Percentiles rank a stretch among this genome's conserved stretches.
These are phyloP conservation scores for Punica granatum DNA, from an alignment of 345 rosid species.

Conservation along the genomic window DNA sequence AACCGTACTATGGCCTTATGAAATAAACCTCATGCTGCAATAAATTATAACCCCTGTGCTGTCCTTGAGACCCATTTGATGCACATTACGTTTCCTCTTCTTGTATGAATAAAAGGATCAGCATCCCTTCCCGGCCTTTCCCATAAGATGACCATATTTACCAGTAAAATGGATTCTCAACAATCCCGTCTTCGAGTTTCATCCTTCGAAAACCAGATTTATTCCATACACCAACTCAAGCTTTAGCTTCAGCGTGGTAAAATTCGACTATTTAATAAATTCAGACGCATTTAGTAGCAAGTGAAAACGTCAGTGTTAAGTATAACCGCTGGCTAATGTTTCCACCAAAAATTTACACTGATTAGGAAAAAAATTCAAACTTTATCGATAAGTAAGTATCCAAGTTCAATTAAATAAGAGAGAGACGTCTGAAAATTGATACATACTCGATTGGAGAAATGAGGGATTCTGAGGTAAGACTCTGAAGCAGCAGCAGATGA, in stretches of 20 bases:
- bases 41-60: not conserved
- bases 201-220: too few relatives aligned
- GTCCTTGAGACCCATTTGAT: too few relatives aligned
- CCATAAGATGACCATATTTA: too few relatives aligned
- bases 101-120: too few relatives aligned
- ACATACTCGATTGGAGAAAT: constrained; percentile 61
- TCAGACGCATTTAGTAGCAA: too few relatives aligned
- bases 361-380: not conserved
- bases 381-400: not conserved
- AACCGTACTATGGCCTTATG: not conserved
- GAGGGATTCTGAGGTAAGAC: constrained; percentile 41
- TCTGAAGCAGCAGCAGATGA: constrained; percentile 10
- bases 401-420: not conserved
- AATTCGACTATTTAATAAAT: too few relatives aligned
- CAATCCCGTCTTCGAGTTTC: too few relatives aligned
- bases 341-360: not conserved
- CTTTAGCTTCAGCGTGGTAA: too few relatives aligned
- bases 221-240: too few relatives aligned
- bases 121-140: not conserved
- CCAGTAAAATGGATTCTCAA: too few relatives aligned
- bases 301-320: not conserved
- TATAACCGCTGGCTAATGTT: not conserved
- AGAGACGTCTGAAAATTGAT: not conserved
- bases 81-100: too few relatives aligned
- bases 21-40: not conserved